Base-by-base conservation (phyloP, 768 basidiomycete species). In the Hirschioporus abietinus region DNA sequence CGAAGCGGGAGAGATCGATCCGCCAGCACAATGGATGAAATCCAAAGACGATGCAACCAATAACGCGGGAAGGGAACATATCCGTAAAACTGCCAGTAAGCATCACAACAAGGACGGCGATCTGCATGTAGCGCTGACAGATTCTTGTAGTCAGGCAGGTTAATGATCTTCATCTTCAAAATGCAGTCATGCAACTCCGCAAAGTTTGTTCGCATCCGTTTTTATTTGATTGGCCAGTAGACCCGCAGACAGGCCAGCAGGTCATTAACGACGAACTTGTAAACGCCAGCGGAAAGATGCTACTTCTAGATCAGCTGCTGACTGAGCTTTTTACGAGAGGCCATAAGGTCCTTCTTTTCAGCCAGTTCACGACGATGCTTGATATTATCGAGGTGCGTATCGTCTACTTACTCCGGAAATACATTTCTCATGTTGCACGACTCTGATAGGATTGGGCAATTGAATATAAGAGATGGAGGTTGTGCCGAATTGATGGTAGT, bases 131-230 rank as follows among this genome's bases (percentile, higher is more conserved):
- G 66, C 66, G 63, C 62, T 72, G 63, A 10, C 23, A 24, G 35
- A 34, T n/a, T 34, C 20, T 60, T 7, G 25, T 68, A 95, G 95
- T 86, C 66, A 92, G 89, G 74, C 85, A 90, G 62, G 88, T 96
- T 52, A 95, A 95, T 76, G 95, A 94, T 74, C 90, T 95, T 91
- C 88, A 88, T 64, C 83, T 99, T 18, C 95, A 98, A 75, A 99
- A 99, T 73, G 85, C 88, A 12, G 88, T 98, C 66, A 99, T 99
- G 96, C 96, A 99, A 75, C 83, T 98, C 5, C 92, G 96, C 65
- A 98, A 99, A 82, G 92, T 95, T 1, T 94, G 93, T 79, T 95
- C 91, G 17, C 95, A 98, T 76, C 95, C 96, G 0, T 92, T 92
- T 80, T 78, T 95, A 7, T 96, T 96, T 74, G 88, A 92, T 70